phyloP scores from a whole-genome alignment of 495 filamentous ascomycete species.

The Chaetomium tenue region DNA sequence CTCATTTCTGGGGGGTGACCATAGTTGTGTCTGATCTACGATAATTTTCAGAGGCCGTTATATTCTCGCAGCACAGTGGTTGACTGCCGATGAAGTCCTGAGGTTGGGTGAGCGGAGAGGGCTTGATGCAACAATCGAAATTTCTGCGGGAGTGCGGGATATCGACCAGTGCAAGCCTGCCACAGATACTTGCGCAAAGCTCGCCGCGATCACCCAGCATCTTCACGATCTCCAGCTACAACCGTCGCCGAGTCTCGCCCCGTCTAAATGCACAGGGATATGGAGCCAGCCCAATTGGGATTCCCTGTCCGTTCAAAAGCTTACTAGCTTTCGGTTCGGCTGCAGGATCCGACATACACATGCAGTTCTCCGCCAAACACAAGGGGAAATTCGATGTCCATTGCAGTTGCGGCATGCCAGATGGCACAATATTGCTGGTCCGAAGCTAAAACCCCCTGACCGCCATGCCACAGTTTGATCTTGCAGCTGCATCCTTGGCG shows the following conservation, averaged over 20 bases:
- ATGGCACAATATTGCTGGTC: constrained; percentile 51
- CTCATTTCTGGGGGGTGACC: not conserved
- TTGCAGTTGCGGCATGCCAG: constrained; percentile 45
- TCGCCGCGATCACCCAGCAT: not conserved
- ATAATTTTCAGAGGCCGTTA: not conserved
- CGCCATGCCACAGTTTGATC: constrained; percentile 31
- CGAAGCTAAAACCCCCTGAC: constrained; percentile 21
- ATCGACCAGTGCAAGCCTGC: constrained; percentile 22
- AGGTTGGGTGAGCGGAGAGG: constrained; percentile 15
- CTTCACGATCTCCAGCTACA: constrained; percentile 12
- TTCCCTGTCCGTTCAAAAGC: constrained; percentile 22
- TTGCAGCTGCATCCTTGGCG: constrained; percentile 28
- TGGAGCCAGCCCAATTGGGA: constrained; percentile 24
- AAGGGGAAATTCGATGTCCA: constrained; percentile 33
- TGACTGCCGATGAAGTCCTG: not conserved
- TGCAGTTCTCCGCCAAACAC: constrained; percentile 36
- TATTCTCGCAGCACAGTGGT: not conserved
- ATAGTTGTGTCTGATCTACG: not conserved
- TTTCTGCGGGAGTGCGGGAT: constrained; percentile 14
- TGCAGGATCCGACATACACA: constrained; percentile 34
- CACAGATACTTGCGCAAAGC: constrained; percentile 16
- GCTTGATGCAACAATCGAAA: not conserved
- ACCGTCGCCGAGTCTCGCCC: constrained; percentile 11
- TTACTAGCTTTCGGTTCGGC: constrained; percentile 30
- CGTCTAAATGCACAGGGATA: constrained; percentile 16